These are phyloP conservation scores for Aspergillus oerlinghausenensis DNA, from an alignment of 2,329 filamentous ascomycete genomes.

Conservation along the genomic window DNA sequence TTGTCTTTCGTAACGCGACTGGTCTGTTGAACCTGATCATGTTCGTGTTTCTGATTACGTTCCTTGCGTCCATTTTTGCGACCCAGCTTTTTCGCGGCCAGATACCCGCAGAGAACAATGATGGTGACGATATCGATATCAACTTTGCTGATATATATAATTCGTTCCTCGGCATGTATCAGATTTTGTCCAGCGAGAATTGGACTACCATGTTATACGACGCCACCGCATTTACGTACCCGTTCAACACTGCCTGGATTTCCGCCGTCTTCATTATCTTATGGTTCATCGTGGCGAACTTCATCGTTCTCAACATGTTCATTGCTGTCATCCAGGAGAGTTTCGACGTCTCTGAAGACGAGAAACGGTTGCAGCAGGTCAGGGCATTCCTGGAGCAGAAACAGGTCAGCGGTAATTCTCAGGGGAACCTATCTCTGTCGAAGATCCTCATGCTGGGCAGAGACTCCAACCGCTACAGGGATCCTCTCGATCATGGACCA, in stretches of 20 bases:
- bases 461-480: conserved; percentile 60
- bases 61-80: conserved; percentile 88
- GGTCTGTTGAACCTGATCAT: conserved; percentile 93
- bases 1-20: conserved; percentile 84
- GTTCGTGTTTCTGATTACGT: conserved; percentile 94
- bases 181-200: conserved; percentile 90
- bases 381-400: conserved; percentile 90
- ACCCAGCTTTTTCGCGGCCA: conserved; percentile 88
- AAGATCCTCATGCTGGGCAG: conserved; percentile 59
- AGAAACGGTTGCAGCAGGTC: conserved; percentile 94
- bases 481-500: conserved; percentile 86
- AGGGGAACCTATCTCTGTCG: conserved; percentile 62
- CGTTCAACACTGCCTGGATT: conserved; percentile 78
- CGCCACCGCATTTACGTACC: conserved; percentile 64
- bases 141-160: conserved; percentile 92
- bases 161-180: conserved; percentile 95
- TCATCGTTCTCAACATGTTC: conserved; percentile 99
- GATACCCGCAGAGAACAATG: conserved; percentile 59
- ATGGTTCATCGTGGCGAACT: conserved; percentile 94
- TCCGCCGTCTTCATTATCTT: conserved; percentile 84
- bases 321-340: conserved; percentile 99
- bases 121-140: conserved; percentile 61
- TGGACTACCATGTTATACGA: conserved; percentile 88
- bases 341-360: conserved; percentile 96
- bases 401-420: conserved; percentile 66